Percentiles rank a stretch among this genome's conserved stretches.
Evolutionary conservation across 1,284 basidiomycete genomes (phyloP).

Genomic region (Flammula alnicola): DNA sequence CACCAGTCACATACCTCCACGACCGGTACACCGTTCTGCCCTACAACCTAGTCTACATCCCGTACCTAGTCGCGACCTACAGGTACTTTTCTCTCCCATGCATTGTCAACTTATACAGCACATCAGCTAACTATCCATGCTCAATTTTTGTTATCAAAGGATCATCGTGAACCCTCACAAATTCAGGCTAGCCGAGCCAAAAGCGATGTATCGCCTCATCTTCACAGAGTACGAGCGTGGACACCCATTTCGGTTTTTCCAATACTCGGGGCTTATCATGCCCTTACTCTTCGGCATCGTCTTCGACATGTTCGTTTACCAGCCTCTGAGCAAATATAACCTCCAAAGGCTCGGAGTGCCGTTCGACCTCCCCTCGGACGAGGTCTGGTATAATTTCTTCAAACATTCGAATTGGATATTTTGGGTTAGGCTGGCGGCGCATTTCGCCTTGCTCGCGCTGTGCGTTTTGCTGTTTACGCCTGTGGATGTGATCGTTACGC

Average conservation of each 20-base stretch:
- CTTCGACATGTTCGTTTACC: conserved; percentile 7
- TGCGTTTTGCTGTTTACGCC: conserved; percentile 31
- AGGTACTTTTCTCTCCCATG: conserved; percentile 5
- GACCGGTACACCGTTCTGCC: conserved; percentile 7
- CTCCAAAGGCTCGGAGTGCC: conserved; percentile 1
- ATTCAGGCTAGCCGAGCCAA: conserved; percentile 11
- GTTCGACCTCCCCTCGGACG: conserved; percentile 5
- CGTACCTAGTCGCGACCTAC: conserved; percentile 14
- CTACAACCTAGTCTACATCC: conserved; percentile 13
- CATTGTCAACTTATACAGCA: too few species aligned
- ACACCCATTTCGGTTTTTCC: conserved; percentile 9
- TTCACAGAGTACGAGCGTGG: conserved; percentile 18
- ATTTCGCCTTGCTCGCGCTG: conserved; percentile 1
- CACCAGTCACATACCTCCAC: too few species aligned
- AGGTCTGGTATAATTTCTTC: conserved; percentile 7
- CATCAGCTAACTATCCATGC: not conserved
- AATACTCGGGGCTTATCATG: conserved; percentile 10
- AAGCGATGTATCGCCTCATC: conserved; percentile 6
- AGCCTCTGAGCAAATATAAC: not conserved
- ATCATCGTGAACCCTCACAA: conserved; percentile 16
- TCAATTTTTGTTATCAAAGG: not conserved
- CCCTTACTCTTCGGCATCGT: conserved; percentile 9
- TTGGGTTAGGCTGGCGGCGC: not conserved
- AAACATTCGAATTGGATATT: conserved; percentile 9
- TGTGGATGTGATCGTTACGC: conserved; percentile 18